Evolutionary conservation across 441 rosid species (phyloP).

Genomic region (Capsella rubella): DNA sequence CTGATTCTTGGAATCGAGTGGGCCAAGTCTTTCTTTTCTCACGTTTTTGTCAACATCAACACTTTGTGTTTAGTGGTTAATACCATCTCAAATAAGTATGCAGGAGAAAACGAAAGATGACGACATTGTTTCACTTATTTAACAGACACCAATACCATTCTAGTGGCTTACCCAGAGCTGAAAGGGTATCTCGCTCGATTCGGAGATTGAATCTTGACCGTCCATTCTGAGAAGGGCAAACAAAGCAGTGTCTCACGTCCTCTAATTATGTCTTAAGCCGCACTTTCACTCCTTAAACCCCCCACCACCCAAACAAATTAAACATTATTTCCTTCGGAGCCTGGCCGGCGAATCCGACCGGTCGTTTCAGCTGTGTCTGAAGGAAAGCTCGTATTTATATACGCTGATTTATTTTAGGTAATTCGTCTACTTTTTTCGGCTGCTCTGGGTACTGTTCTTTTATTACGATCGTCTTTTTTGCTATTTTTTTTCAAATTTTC

Average conservation of each 20-base stretch:
- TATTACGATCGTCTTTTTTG: constrained; percentile 14
- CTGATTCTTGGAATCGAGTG: constrained; percentile 22
- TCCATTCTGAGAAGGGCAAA: constrained; percentile 33
- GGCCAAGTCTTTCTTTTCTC: constrained; percentile 15
- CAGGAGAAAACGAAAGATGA: constrained; percentile 30
- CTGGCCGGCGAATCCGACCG: constrained; percentile 37
- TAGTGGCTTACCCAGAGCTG: constrained; percentile 35
- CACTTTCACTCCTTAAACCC: constrained; percentile 30
- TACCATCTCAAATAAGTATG: constrained; percentile 8
- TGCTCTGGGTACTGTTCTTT: constrained; percentile 8
- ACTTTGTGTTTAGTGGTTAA: not conserved
- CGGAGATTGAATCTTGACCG: constrained; percentile 38
- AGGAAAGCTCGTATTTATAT: not conserved
- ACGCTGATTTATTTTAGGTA: constrained; percentile 29
- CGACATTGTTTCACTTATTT: constrained; percentile 34
- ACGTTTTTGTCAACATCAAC: constrained; percentile 12
- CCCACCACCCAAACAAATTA: not conserved
- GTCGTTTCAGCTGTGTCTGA: constrained; percentile 34
- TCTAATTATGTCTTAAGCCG: constrained; percentile 30
- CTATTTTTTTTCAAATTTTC: not conserved
- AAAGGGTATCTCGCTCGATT: constrained; percentile 36
- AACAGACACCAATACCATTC: constrained; percentile 7
- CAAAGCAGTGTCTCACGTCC: constrained; percentile 30
- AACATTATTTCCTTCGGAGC: constrained; percentile 2
- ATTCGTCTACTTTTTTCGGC: not conserved